phyloP scores from a whole-genome alignment of 768 basidiomycete species.

The Xerocomellus amylosporus region DNA sequence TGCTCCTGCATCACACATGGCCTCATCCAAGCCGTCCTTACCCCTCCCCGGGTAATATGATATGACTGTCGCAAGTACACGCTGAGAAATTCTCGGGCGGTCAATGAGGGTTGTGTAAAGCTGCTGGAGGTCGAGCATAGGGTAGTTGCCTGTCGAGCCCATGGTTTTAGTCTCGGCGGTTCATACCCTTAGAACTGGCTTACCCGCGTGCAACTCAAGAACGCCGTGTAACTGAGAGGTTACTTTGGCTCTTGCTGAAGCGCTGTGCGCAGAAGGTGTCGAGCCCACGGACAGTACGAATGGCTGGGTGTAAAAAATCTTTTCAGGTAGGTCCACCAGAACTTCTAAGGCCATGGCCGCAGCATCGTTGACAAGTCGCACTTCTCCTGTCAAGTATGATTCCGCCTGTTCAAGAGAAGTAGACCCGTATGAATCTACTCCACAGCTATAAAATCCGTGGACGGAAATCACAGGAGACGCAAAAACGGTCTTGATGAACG shows the following conservation, averaged over 20 bases:
- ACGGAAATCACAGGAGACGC: slow-evolving; percentile 55
- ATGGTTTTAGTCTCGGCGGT: not conserved
- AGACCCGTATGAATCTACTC: slow-evolving; percentile 75
- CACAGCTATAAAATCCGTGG: slow-evolving; percentile 85
- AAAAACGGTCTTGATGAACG: slow-evolving; percentile 52
- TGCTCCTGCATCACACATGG: slow-evolving; percentile 80
- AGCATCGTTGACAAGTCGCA: slow-evolving; percentile 65
- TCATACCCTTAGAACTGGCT: slow-evolving; percentile 8
- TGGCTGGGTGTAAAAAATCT: slow-evolving; percentile 37
- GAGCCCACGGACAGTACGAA: slow-evolving; percentile 81
- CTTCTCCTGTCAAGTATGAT: slow-evolving; percentile 63
- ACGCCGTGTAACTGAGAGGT: slow-evolving; percentile 51
- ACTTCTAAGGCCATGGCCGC: slow-evolving; percentile 54
- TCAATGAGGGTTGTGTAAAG: slow-evolving; percentile 68
- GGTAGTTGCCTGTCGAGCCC: slow-evolving; percentile 63
- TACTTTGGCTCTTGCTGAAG: slow-evolving; percentile 50
- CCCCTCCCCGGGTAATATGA: slow-evolving; percentile 78
- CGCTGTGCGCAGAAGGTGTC: slow-evolving; percentile 85
- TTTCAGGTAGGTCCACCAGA: slow-evolving; percentile 37
- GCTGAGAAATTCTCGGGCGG: slow-evolving; percentile 55
- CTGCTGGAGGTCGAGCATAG: slow-evolving; percentile 82
- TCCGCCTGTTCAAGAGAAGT: slow-evolving; percentile 64
- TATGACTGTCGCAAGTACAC: slow-evolving; percentile 68
- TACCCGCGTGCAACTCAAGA: slow-evolving; percentile 77
- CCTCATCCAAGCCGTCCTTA: slow-evolving; percentile 61